These are phyloP conservation scores for Pleurotus citrinopileatus DNA, from an alignment of 768 basidiomycete species.

Conservation along the genomic window DNA sequence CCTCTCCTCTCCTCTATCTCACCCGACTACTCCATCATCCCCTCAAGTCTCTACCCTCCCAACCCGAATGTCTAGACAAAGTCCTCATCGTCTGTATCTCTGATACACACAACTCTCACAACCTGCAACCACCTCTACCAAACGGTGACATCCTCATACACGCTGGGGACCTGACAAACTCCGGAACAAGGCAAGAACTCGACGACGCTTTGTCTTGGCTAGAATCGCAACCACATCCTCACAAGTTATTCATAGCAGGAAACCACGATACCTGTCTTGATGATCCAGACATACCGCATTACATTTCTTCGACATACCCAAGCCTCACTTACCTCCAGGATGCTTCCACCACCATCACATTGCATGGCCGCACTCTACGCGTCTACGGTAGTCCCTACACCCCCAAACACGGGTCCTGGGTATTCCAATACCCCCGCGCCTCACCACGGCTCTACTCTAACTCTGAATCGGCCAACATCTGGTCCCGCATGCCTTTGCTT, in stretches of 20 bases:
- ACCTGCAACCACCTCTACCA: conserved; percentile 24
- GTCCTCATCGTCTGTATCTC: conserved; percentile 35
- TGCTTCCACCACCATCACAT: conserved; percentile 20
- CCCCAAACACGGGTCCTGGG: conserved; percentile 31
- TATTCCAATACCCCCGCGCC: conserved; percentile 34
- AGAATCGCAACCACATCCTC: conserved; percentile 27
- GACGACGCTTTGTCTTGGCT: conserved; percentile 21
- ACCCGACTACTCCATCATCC: not conserved
- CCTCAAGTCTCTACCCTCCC: too few relatives aligned
- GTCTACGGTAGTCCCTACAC: conserved; percentile 40
- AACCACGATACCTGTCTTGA: conserved; percentile 35
- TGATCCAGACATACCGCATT: conserved; percentile 12
- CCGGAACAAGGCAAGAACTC: conserved; percentile 29
- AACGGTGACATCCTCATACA: conserved; percentile 39
- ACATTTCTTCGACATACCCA: conserved; percentile 19
- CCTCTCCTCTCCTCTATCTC: not conserved
- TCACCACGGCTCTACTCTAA: not conserved
- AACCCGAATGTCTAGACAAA: too few relatives aligned
- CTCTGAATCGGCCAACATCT: conserved; percentile 16
- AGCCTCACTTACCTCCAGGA: conserved; percentile 37
- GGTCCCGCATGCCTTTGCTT: conserved; percentile 25
- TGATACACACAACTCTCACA: conserved; percentile 35
- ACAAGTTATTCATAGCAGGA: conserved; percentile 43
- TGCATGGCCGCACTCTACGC: conserved; percentile 26
- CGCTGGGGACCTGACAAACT: conserved; percentile 36